Base-by-base conservation (phyloP, 2,329 filamentous ascomycete species). In the Amauroascus verrucosus region DNA sequence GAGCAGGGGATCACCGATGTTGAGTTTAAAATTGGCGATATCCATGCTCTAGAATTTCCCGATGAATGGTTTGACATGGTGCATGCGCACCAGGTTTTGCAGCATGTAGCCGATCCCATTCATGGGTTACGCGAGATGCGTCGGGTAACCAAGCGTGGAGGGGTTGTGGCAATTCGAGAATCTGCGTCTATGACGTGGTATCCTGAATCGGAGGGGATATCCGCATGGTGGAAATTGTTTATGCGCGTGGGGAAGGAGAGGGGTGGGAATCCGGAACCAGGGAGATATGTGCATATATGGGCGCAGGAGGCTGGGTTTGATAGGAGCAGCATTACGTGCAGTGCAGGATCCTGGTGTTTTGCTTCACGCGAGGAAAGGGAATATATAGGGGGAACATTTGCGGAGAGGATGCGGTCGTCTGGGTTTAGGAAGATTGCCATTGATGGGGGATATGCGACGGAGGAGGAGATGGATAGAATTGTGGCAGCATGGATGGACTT, bases 51-150 rank as follows among this genome's bases (percentile, higher is more conserved):
- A 50, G 55, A 66, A 1, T 75, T 70, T 43, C 57, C 67, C 1
- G 75, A 81, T 53, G 68, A 67, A 26, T 62, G 68, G 2, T 83
- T 83, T 57, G 81, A 84, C 58, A 63, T 83, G n/a, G 78, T 82
- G 6, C 76, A 77, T 59, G 75, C 73, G 22, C 77, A 81, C 59
- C 79, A 82, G 61, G 74, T 83, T 2, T 67, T 83, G 8, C 72
- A 76, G 57, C 80, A 83, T 63, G 65, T 83, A 3, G 64, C 67
- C 20, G 70, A 77, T 55, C 79, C 79, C 0, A 64, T 77, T 0
- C 61, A 64, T 1, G 74, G 76, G 2, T 63, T 82, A 54, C 64
- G 66, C 20, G 77, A 80, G 60, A 78, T 83, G 76, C 69, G 72
- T 11, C 71, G 76, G 0, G 76, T 83, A 1, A 65, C 70, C 20